phyloP scores from a whole-genome alignment of 2,329 filamentous ascomycete species.

The Xylaria sp. region DNA sequence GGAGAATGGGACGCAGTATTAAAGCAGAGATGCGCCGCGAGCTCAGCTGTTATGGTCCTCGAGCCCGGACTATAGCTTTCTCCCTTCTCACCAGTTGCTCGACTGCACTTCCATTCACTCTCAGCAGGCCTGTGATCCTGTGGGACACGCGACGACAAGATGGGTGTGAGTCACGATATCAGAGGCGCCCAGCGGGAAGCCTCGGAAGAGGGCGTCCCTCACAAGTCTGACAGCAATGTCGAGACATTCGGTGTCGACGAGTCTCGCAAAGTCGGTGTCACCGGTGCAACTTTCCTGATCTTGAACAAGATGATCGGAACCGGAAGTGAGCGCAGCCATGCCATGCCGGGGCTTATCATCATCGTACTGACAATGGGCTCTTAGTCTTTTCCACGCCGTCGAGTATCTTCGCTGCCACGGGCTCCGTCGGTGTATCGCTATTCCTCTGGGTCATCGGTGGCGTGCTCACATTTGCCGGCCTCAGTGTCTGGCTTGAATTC shows the following conservation, averaged over 20 bases:
- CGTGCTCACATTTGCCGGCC: conserved; percentile 52
- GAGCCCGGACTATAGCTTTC: neutral
- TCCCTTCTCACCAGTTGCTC: conserved; percentile 1
- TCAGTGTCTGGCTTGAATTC: conserved; percentile 59
- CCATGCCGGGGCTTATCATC: neutral
- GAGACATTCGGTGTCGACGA: conserved; percentile 29
- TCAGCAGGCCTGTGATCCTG: conserved; percentile 9
- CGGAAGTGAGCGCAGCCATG: conserved; percentile 40
- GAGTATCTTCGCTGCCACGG: conserved; percentile 46
- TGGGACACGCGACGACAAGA: conserved; percentile 12
- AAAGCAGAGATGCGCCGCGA: too few relatives aligned
- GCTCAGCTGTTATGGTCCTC: too few relatives aligned
- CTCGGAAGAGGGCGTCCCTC: conserved; percentile 13
- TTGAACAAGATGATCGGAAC: conserved; percentile 56
- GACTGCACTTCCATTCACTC: neutral
- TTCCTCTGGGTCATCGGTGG: conserved; percentile 38
- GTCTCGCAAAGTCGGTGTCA: conserved; percentile 46
- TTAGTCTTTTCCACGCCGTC: conserved; percentile 52
- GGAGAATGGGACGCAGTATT: too few relatives aligned
- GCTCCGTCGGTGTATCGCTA: conserved; percentile 44
- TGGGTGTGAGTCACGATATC: conserved; percentile 11
- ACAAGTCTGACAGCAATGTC: conserved; percentile 21
- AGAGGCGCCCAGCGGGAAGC: conserved; percentile 22
- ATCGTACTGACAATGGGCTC: neutral
- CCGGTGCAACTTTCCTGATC: conserved; percentile 49